Conservation (phyloP, 2,329 filamentous ascomycete genomes). For the Penicillium italicum region DNA sequence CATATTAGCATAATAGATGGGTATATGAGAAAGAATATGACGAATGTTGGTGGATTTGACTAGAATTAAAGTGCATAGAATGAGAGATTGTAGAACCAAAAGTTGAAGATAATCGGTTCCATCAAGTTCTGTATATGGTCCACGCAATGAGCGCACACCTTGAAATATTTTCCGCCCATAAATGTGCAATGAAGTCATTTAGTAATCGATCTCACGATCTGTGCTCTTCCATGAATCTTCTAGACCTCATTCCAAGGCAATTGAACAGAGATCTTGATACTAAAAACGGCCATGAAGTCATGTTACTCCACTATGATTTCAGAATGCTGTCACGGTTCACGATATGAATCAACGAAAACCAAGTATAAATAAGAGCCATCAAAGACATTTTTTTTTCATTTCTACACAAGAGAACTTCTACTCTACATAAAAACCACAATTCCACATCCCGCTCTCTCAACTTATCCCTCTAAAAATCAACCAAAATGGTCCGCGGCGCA, state of each 20-base stretch:
- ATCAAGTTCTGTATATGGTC: neutral
- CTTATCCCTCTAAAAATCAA: neutral
- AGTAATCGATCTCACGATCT: neutral
- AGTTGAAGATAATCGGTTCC: neutral
- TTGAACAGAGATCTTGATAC: neutral
- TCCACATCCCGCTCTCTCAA: neutral
- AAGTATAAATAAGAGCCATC: too few relatives aligned
- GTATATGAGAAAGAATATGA: neutral
- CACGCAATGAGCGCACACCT: neutral
- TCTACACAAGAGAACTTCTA: too few relatives aligned
- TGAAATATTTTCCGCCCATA: neutral
- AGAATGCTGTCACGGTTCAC: conserved; percentile 29
- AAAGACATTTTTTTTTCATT: too few relatives aligned
- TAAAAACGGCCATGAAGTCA: conserved; percentile 28
- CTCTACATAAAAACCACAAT: too few relatives aligned
- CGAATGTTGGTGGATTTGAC: neutral
- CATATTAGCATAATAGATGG: neutral
- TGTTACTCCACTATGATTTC: conserved; percentile 31
- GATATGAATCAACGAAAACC: neutral
- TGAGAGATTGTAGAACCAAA: neutral
- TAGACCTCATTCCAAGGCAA: conserved; percentile 2
- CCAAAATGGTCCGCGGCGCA: conserved; percentile 42
- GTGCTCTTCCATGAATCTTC: neutral
- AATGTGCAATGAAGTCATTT: neutral
- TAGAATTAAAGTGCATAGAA: too few relatives aligned